Evolutionary conservation across 176 grass and related monocot species (phyloP).

Genomic region (Bromus sterilis): DNA sequence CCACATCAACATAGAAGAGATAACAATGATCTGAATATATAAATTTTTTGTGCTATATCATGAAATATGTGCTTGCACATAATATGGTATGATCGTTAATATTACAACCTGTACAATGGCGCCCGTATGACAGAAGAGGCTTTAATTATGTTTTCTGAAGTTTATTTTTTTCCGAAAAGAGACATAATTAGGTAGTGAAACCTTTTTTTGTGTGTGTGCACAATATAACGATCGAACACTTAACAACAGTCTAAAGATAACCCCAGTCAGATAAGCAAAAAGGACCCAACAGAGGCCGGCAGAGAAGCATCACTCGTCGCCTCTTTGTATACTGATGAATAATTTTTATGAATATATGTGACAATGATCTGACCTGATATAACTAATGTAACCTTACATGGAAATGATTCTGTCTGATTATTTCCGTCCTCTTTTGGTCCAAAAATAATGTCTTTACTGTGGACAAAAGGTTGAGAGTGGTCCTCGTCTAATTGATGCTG

Average conservation of each 20-base stretch:
- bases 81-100: too few species aligned
- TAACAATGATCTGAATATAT: too few species aligned
- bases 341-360: background rate
- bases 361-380: background rate
- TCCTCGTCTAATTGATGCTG: slow-evolving; percentile 51
- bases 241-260: background rate
- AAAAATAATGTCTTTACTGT: slow-evolving; percentile 20
- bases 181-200: too few species aligned
- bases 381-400: background rate
- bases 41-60: too few species aligned
- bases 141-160: background rate
- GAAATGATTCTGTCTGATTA: background rate
- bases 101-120: too few species aligned
- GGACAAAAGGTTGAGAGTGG: slow-evolving; percentile 38
- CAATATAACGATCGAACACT: background rate
- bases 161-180: too few species aligned
- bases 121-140: too few species aligned
- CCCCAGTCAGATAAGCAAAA: background rate
- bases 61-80: too few species aligned
- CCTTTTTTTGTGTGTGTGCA: too few species aligned
- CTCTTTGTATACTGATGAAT: background rate
- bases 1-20: too few species aligned
- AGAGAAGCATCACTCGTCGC: background rate
- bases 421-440: background rate
- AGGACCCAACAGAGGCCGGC: background rate